Conservation (phyloP, 2,329 filamentous ascomycete species). For the Penicillium sp. region DNA sequence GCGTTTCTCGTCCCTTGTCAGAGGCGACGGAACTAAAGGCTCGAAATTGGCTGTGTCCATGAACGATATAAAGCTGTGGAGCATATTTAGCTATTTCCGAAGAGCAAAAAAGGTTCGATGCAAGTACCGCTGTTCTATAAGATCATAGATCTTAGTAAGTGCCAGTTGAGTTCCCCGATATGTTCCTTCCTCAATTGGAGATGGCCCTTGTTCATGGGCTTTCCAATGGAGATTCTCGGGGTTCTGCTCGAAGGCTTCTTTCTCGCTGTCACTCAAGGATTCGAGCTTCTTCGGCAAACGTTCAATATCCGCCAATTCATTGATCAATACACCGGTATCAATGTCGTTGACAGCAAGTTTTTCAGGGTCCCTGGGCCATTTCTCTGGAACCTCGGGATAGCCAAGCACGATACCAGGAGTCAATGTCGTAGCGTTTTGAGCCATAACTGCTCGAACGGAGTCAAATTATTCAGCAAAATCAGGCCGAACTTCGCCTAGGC, state of each 20-base stretch:
- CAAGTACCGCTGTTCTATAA: conserved; percentile 8
- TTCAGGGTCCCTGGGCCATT: background rate
- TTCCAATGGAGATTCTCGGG: background rate
- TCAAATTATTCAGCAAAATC: too few relatives aligned
- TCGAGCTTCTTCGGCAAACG: conserved; percentile 1
- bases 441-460: background rate
- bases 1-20: background rate
- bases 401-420: background rate
- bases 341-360: background rate
- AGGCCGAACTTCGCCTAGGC: too few relatives aligned
- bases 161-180: conserved; percentile 6
- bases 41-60: conserved; percentile 5
- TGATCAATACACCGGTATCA: conserved; percentile 9
- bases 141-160: conserved; percentile 4
- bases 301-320: conserved; percentile 4
- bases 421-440: background rate
- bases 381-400: background rate
- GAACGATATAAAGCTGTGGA: conserved; percentile 2
- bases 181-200: background rate
- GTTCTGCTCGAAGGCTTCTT: background rate
- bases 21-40: conserved; percentile 2
- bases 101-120: background rate
- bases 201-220: background rate
- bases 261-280: background rate
- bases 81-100: background rate